Evolutionary conservation across 2,329 filamentous ascomycete genomes (phyloP), one percentile per base, ranked within the genome.

Genomic region (Aspergillus uvarum): DNA sequence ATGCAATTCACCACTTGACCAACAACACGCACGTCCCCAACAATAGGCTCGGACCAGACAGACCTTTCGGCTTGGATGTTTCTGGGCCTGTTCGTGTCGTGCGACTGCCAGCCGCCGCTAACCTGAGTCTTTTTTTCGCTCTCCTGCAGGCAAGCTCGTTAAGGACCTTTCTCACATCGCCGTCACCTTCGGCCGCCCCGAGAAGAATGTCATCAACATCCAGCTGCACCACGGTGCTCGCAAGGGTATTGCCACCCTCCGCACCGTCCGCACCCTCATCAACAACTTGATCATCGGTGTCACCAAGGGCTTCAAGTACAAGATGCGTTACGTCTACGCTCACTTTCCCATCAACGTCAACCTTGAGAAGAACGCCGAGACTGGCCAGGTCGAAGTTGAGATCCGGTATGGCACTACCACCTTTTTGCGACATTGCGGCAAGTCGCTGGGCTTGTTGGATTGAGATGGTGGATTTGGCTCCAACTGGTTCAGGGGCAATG

Each of bases 261-360:
- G 95, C 76, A 99, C 95, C 77, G 95, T 99, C 84, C 92, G 92
- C 79, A 94, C 94, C 70, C 82, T 98, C 83, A 96, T 99, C 87
- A 91, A 96, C 88, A 99, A 99, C 90, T 81, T 99, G 84, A 91
- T 99, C 82, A 89, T 93, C 76, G 95, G 95, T 82, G 95, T 99
- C 72, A 99, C 95, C 81, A 96, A 94, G 87, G 95, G 95, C 73
- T 99, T 90, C 91, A 96, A 96, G 86, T 99, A 99, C 90, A 99
- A 99, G 91, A 98, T 99, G 94, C 92, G 96, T 78, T 99, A 99
- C 86, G 95, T 99, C 83, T 99, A 99, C 82, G 95, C 95, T 80
- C 95, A 99, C 89, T 99, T 99, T 80, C 95, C 95, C 83, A 99
- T 99, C 92, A 99, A 99, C 88, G 94, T 99, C 85, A 98, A 97